phyloP scores from a whole-genome alignment of 1,284 basidiomycete genomes.

The Ustilago loliicola region DNA sequence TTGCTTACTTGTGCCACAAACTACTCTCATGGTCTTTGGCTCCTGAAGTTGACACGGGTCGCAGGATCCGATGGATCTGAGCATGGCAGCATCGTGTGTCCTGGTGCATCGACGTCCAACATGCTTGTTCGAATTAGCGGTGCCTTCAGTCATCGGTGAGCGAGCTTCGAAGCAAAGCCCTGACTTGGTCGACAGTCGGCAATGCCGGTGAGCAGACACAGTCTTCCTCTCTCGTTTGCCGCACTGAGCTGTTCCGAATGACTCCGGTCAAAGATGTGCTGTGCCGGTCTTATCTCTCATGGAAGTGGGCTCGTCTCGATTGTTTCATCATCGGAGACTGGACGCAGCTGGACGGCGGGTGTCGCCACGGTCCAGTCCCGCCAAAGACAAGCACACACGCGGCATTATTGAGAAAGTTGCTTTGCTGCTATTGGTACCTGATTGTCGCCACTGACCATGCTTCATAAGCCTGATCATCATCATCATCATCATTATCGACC shows the following conservation, averaged over 20 bases:
- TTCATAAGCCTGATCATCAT: not conserved
- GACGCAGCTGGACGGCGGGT: too few species aligned
- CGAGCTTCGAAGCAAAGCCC: not conserved
- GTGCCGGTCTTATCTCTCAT: too few species aligned
- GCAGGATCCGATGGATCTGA: not conserved
- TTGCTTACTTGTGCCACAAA: conserved; percentile 1
- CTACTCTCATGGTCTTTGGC: not conserved
- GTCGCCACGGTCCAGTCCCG: too few species aligned
- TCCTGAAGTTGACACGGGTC: not conserved
- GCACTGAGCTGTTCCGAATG: too few species aligned
- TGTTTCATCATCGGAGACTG: too few species aligned
- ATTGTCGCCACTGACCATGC: not conserved
- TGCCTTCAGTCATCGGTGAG: not conserved
- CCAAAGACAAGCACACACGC: too few species aligned
- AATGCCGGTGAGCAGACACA: not conserved
- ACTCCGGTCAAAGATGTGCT: too few species aligned
- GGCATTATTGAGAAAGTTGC: too few species aligned
- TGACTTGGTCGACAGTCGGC: not conserved
- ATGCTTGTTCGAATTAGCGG: not conserved
- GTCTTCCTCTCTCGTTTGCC: too few species aligned
- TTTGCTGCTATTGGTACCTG: not conserved
- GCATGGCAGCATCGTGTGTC: not conserved
- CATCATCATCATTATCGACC: not conserved
- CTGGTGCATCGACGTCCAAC: not conserved
- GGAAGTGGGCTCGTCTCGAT: too few species aligned